Percentiles rank a stretch among this genome's conserved stretches.
Conservation (phyloP, 2,329 filamentous ascomycete species). For the Ascochyta viciae-villosae region DNA sequence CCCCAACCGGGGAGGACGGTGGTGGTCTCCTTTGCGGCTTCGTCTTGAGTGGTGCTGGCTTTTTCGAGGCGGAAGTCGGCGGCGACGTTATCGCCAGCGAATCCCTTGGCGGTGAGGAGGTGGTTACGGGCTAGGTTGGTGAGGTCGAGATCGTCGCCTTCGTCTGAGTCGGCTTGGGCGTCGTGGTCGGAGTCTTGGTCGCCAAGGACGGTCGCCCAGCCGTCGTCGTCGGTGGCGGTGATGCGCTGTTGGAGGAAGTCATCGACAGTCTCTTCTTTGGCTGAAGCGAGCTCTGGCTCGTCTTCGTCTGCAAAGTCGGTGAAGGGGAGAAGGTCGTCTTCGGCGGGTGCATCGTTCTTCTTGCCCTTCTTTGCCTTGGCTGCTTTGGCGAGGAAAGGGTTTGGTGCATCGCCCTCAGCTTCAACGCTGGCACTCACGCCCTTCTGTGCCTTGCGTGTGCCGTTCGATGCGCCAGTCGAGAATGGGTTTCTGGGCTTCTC, state of each 20-base stretch:
- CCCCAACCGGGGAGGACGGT: constrained; percentile 95
- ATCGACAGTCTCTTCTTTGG: constrained; percentile 27
- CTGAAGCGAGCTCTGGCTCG: constrained; percentile 6
- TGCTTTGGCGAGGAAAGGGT: constrained; percentile 46
- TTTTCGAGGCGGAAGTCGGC: constrained; percentile 85
- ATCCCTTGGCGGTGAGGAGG: constrained; percentile 79
- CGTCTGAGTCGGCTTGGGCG: constrained; percentile 36
- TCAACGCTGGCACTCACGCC: neutral
- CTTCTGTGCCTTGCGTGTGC: constrained; percentile 20
- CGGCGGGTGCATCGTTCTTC: constrained; percentile 18
- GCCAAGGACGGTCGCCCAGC: constrained; percentile 54
- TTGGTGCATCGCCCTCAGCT: constrained; percentile 20
- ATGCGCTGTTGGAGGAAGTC: constrained; percentile 42
- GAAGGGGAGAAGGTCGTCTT: constrained; percentile 24
- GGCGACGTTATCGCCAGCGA: constrained; percentile 84
- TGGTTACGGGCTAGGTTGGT: constrained; percentile 58
- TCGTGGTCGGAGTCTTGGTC: constrained; percentile 42
- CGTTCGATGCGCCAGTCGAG: constrained; percentile 28
- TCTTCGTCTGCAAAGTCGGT: constrained; percentile 13
- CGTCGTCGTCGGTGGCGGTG: constrained; percentile 49
- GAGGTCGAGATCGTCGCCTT: constrained; percentile 52
- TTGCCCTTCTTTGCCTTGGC: constrained; percentile 35
- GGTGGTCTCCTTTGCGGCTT: constrained; percentile 83
- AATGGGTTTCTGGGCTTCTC: constrained; percentile 20
- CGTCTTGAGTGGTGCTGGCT: constrained; percentile 70